Evolutionary conservation across 2,329 filamentous ascomycete species (phyloP).

Genomic region (Diaporthe nobilis): DNA sequence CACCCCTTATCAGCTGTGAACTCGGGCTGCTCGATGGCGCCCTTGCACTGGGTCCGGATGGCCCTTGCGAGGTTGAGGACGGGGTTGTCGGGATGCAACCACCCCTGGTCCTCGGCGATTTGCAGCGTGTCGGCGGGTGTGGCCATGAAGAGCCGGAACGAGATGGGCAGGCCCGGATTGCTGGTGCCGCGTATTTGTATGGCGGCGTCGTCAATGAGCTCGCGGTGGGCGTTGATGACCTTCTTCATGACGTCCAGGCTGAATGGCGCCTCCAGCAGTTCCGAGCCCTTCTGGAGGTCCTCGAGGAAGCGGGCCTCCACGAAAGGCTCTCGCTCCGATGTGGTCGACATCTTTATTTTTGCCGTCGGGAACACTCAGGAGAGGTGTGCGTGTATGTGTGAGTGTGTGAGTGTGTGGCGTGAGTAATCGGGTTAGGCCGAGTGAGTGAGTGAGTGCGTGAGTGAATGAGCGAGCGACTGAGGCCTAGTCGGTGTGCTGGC

Average conservation of each 20-base stretch:
- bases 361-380: neutral
- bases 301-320: slow-evolving; percentile 40
- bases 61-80: slow-evolving; percentile 27
- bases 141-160: slow-evolving; percentile 37
- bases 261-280: slow-evolving; percentile 33
- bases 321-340: slow-evolving; percentile 40
- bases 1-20: slow-evolving; percentile 36
- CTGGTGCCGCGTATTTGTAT: slow-evolving; percentile 35
- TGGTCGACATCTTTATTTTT: slow-evolving; percentile 39
- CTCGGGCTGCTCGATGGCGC: slow-evolving; percentile 40
- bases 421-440: neutral
- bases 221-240: slow-evolving; percentile 38
- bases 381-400: neutral
- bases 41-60: slow-evolving; percentile 8
- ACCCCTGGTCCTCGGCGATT: slow-evolving; percentile 33
- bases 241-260: slow-evolving; percentile 21
- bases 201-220: slow-evolving; percentile 39
- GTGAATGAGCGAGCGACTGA: too few species aligned
- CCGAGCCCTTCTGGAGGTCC: slow-evolving; percentile 32
- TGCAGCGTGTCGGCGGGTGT: slow-evolving; percentile 38
- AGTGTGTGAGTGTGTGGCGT: neutral
- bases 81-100: slow-evolving; percentile 34
- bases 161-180: slow-evolving; percentile 8
- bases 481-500: neutral
- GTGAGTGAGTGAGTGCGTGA: neutral